Conservation (phyloP, 441 rosid species). For the Dalechampia spathulata region DNA sequence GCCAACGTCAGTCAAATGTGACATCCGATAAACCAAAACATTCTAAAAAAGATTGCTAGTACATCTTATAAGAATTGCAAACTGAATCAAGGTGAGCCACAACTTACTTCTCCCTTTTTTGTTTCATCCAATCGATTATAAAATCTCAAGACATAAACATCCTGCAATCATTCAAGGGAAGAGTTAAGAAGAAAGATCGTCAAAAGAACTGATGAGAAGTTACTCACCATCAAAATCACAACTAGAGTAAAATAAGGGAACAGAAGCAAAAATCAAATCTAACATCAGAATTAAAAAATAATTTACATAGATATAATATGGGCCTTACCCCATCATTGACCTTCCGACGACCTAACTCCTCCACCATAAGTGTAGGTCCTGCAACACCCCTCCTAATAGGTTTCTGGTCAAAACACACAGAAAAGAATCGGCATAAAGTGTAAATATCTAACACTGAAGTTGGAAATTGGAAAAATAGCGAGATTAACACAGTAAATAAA, state of each 20-base stretch:
- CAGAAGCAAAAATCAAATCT: neutral
- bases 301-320: neutral
- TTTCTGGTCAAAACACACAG: conserved; percentile 40
- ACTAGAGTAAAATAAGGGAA: no score
- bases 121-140: conserved; percentile 72
- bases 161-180: conserved; percentile 36
- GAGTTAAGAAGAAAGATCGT: neutral
- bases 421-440: neutral
- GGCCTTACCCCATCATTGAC: conserved; percentile 55
- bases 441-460: neutral
- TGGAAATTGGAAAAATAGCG: neutral
- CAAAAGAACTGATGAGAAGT: neutral
- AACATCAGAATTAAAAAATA: neutral
- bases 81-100: conserved; percentile 10
- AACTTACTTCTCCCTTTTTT: conserved; percentile 86
- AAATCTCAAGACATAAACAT: conserved; percentile 61
- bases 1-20: no score
- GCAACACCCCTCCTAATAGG: conserved; percentile 85
- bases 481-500: neutral
- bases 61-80: neutral
- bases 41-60: neutral
- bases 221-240: no score
- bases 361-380: conserved; percentile 75
- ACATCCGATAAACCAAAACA: neutral
- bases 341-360: conserved; percentile 78